A percentile compares a stretch with the other conserved stretches of the same genome.
Evolutionary conservation across 768 basidiomycete genomes (phyloP).

Genomic region (Russula earlei): DNA sequence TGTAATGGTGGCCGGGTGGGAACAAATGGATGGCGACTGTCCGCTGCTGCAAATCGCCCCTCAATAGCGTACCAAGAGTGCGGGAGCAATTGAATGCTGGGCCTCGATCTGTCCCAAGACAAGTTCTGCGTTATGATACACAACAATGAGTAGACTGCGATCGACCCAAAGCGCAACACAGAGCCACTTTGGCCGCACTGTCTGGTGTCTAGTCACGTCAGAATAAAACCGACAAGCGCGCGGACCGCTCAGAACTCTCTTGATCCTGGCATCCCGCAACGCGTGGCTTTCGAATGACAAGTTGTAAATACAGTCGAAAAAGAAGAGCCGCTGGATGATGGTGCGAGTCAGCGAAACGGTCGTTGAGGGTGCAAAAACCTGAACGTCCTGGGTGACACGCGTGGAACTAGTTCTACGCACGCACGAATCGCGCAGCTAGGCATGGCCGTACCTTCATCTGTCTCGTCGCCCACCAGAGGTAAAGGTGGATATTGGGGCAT

Average conservation of each 20-base stretch:
- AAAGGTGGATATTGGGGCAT: slow-evolving; percentile 58
- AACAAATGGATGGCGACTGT: slow-evolving; percentile 47
- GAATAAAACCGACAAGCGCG: slow-evolving; percentile 6
- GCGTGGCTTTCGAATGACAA: slow-evolving; percentile 47
- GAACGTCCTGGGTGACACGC: neutral
- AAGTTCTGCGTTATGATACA: slow-evolving; percentile 39
- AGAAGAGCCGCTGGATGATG: slow-evolving; percentile 50
- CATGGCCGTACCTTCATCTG: slow-evolving; percentile 53
- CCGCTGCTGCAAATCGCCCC: slow-evolving; percentile 56
- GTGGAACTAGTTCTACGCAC: too few species aligned
- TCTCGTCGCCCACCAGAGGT: slow-evolving; percentile 56
- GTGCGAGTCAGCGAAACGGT: neutral
- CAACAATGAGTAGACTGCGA: neutral
- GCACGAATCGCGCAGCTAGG: too few species aligned
- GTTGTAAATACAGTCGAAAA: slow-evolving; percentile 68
- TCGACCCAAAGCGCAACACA: too few species aligned
- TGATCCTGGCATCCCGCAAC: slow-evolving; percentile 55
- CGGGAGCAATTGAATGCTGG: slow-evolving; percentile 52
- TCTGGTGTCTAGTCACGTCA: neutral
- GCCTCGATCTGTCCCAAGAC: slow-evolving; percentile 59
- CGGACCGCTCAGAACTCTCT: slow-evolving; percentile 59
- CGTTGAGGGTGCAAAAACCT: neutral
- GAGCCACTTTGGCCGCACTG: too few species aligned
- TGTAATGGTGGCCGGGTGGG: slow-evolving; percentile 22
- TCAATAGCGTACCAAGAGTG: slow-evolving; percentile 57